Base-by-base conservation (phyloP, 208 protist species). In the Trypanosoma conorhini region DNA sequence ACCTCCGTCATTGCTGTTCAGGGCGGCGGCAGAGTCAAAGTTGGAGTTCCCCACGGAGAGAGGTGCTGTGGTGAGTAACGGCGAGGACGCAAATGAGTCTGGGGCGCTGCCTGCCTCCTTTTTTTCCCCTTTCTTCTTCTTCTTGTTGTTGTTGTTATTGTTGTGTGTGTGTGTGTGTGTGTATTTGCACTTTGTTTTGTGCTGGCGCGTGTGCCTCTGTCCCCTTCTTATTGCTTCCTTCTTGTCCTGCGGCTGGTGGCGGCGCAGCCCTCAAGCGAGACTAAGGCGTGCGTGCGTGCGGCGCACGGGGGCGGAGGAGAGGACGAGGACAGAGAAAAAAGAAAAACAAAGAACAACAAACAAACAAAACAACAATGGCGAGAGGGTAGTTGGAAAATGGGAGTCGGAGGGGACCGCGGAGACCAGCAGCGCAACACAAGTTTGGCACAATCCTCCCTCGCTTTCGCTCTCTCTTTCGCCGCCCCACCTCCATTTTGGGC, bases 1-100 rank as follows among this genome's bases (percentile, higher is more conserved):
- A 98, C 93, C 38, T 98, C 94, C 44, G 93, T 89, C 93, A 97
- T 97, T 38, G 40, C 22, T 33, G 21, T 24, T 2, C 24, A 46
- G 30, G 35, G 31, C 15, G 1, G 31, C 24, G 22, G 1, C 33
- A 33, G 31, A 74, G 22, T 51, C 13, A 40, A 28, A 8, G n/a
- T 17, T 50, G 67, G 8, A 67, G 55, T 42, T 7, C 33, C 12
- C 68, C 26, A n/a, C 17, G 5, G 40, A 65, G 42, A 21, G 17
- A 26, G 19, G 24, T 44, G 40, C 60, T 46, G 65, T 28, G 24
- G 28, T 28, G 8, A 48, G 4, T 15, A 63, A 51, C 38, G 4
- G 9, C 57, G 60, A 24, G 61, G 69, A 56, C 21, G 48, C 4
- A 61, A 71, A 70, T 24, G 61, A 62, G 65, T 44, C 48, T 72